Evolutionary conservation across 805 yeast species (phyloP).

Genomic region (Debaryomyces castellii): DNA sequence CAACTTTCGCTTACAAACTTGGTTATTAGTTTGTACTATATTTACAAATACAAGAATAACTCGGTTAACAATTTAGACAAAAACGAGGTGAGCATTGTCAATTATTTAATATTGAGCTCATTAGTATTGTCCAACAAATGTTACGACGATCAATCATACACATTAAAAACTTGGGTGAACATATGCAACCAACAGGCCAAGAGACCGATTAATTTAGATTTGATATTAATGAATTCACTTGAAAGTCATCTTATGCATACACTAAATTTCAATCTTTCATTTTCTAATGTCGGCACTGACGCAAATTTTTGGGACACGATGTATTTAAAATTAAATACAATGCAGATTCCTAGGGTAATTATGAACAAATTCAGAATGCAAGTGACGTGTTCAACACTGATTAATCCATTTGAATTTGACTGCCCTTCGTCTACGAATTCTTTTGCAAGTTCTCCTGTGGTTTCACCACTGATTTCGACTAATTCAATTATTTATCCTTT

Average conservation of each 20-base stretch:
- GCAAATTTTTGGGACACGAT: constrained; percentile 22
- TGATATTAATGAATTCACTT: constrained; percentile 24
- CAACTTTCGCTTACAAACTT: constrained; percentile 22
- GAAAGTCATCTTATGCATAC: constrained; percentile 27
- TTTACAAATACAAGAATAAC: constrained; percentile 18
- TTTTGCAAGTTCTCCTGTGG: not conserved
- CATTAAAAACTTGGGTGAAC: constrained; percentile 50
- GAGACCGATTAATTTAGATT: constrained; percentile 14
- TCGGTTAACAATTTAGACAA: constrained; percentile 6
- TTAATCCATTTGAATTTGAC: not conserved
- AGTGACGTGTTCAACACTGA: not conserved
- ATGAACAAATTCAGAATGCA: constrained; percentile 10
- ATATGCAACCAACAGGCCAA: constrained; percentile 12
- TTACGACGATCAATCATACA: constrained; percentile 49
- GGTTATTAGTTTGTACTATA: constrained; percentile 23
- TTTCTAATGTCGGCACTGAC: constrained; percentile 18
- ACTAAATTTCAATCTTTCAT: constrained; percentile 27
- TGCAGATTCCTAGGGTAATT: constrained; percentile 8
- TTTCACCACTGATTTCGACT: constrained; percentile 4
- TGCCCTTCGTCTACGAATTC: not conserved
- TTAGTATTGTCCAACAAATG: constrained; percentile 40
- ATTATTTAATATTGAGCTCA: constrained; percentile 23
- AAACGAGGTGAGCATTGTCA: constrained; percentile 14
- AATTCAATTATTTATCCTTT: constrained; percentile 16
- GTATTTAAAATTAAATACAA: constrained; percentile 1